Conservation (phyloP, 2,329 filamentous ascomycete species). For the Decorospora gaudefroyi region DNA sequence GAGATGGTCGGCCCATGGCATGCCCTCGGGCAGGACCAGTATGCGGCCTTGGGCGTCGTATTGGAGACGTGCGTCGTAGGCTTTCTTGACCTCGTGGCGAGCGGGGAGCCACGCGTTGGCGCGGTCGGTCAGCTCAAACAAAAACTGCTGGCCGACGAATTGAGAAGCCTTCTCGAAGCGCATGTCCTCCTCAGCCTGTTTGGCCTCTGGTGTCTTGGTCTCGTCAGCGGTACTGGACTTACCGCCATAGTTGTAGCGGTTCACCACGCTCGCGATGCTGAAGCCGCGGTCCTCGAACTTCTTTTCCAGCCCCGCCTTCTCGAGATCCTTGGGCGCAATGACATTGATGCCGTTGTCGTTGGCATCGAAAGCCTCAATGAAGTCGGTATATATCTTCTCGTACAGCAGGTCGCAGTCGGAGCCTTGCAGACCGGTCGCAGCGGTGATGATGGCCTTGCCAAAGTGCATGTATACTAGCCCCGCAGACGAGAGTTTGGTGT, state of each 20-base stretch:
- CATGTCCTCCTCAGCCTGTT: conserved; percentile 75
- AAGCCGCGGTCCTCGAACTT: conserved; percentile 83
- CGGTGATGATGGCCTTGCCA: conserved; percentile 78
- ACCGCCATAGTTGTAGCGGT: conserved; percentile 74
- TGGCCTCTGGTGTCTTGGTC: conserved; percentile 46
- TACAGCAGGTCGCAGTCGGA: conserved; percentile 75
- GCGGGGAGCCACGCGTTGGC: conserved; percentile 83
- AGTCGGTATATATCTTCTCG: conserved; percentile 87
- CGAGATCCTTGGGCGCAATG: conserved; percentile 73
- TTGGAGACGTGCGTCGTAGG: conserved; percentile 70
- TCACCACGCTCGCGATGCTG: conserved; percentile 84
- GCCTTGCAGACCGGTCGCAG: conserved; percentile 64
- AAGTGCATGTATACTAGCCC: conserved; percentile 97
- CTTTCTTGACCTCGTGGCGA: conserved; percentile 73
- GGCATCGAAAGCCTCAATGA: conserved; percentile 94
- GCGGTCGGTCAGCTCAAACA: conserved; percentile 77
- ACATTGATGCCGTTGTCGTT: conserved; percentile 93
- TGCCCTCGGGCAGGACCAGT: conserved; percentile 75
- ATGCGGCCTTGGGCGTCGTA: conserved; percentile 77
- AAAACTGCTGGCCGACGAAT: conserved; percentile 89
- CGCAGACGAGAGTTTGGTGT: conserved; percentile 89
- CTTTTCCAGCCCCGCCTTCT: conserved; percentile 74
- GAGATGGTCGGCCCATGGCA: conserved; percentile 96
- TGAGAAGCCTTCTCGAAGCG: conserved; percentile 76
- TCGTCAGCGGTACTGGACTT: conserved; percentile 49